Percentiles rank a stretch among this genome's conserved stretches.
These are phyloP conservation scores for Kluyveromyces lactis DNA, from an alignment of 805 yeast genomes.

Conservation along the genomic window DNA sequence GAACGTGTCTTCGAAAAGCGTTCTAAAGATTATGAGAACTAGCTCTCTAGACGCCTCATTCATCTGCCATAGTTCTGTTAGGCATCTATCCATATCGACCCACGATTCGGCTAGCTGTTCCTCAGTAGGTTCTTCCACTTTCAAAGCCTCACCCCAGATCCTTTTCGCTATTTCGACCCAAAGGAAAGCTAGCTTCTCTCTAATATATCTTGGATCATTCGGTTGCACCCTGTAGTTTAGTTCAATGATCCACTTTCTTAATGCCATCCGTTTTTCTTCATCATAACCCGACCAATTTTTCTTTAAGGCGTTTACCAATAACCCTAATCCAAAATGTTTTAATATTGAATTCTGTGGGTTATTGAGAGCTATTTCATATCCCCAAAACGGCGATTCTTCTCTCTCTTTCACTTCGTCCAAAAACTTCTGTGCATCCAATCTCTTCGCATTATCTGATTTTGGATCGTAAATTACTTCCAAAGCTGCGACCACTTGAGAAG, in stretches of 20 bases:
- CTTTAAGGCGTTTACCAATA: constrained; percentile 66
- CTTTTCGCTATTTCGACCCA: constrained; percentile 92
- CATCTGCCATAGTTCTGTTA: constrained; percentile 66
- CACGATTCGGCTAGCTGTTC: constrained; percentile 59
- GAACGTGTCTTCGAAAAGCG: constrained; percentile 88
- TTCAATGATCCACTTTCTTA: constrained; percentile 80
- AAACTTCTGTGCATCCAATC: constrained; percentile 53
- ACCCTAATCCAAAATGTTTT: constrained; percentile 82
- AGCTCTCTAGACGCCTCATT: constrained; percentile 63
- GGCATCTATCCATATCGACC: constrained; percentile 76
- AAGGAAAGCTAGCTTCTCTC: constrained; percentile 79
- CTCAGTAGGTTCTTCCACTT: constrained; percentile 21
- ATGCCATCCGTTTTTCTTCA: constrained; percentile 50
- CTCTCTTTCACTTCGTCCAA: constrained; percentile 68
- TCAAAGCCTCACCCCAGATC: constrained; percentile 76
- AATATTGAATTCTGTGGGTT: constrained; percentile 58
- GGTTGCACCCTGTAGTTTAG: constrained; percentile 50
- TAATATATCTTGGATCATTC: constrained; percentile 82
- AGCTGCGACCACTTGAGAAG: constrained; percentile 68
- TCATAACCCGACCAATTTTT: constrained; percentile 47
- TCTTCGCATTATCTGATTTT: constrained; percentile 47
- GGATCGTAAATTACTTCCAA: constrained; percentile 67
- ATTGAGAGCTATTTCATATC: constrained; percentile 70
- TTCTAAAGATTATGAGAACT: constrained; percentile 68
- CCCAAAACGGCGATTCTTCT: constrained; percentile 87